Conservation (phyloP, 1,284 basidiomycete genomes). For the Kwoniella shivajii region DNA sequence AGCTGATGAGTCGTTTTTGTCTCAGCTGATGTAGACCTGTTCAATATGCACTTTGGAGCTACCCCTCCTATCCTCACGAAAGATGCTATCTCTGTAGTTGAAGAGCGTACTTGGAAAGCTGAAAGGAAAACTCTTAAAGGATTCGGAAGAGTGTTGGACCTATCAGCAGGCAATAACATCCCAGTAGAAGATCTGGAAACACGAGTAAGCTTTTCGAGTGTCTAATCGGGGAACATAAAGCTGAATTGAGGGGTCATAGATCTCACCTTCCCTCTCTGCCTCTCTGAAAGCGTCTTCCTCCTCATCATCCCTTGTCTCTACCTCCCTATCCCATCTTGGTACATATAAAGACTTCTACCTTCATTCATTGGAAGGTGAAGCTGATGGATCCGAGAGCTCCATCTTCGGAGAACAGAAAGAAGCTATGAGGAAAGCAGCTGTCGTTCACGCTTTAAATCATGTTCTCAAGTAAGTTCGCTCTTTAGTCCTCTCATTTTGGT, state of each 20-base stretch:
- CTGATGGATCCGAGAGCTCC: conserved; percentile 46
- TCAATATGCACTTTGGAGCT: conserved; percentile 51
- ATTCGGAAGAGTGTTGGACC: conserved; percentile 62
- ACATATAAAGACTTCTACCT: conserved; percentile 72
- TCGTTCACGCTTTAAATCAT: conserved; percentile 81
- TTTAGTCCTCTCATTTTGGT: neutral
- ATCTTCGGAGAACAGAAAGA: conserved; percentile 48
- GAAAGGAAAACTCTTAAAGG: conserved; percentile 31
- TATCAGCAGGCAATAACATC: conserved; percentile 56
- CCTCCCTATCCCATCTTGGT: conserved; percentile 60
- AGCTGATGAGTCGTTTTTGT: neutral
- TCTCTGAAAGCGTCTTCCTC: conserved; percentile 59
- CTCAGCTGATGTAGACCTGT: conserved; percentile 41
- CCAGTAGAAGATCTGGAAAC: conserved; percentile 32
- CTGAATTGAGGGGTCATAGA: conserved; percentile 53
- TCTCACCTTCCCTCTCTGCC: conserved; percentile 63
- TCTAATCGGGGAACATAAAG: neutral
- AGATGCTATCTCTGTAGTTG: conserved; percentile 28
- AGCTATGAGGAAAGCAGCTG: conserved; percentile 65
- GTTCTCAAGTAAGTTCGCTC: conserved; percentile 72
- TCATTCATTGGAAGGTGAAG: conserved; percentile 60
- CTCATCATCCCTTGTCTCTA: conserved; percentile 59
- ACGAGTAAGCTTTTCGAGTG: conserved; percentile 33
- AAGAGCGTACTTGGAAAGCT: conserved; percentile 40
- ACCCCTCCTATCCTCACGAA: conserved; percentile 36